Evolutionary conservation across 139 green algal species (phyloP), one percentile per base, ranked within the genome.

Genomic region (Chlorella sp.): DNA sequence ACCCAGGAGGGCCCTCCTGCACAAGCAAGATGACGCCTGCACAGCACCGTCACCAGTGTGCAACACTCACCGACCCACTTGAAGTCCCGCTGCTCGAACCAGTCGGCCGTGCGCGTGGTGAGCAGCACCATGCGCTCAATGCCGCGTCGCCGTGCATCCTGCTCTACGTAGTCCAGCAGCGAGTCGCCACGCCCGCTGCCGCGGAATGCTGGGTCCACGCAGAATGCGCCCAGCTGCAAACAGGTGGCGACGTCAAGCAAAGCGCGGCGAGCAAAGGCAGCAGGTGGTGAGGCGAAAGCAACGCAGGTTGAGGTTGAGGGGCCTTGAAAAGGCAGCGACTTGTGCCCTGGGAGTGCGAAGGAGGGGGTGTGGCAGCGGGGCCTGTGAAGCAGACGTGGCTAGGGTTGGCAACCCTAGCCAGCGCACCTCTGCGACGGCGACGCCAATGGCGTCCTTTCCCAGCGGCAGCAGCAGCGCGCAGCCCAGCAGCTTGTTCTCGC

Each of bases 171-270:
- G 26, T 91, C 91, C 35, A 93, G 83, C 81, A 99, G 71, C 31
- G 78, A 86, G 85, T 99, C 95, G 22, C 95, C 95, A 17, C 90
- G 85, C 23, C 95, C 95, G 2, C 82, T 82, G 49, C 89, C 82
- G 5, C 92, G 80, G 82, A 85, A 94, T 4, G 82, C 68, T 0
- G 85, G 31, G 24, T 67, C 51, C 24, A 74, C 33, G 26, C 69
- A 74, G 35, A 75, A 72, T 4, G 67, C 67, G 29, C 67, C 67
- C 5, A 72, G 29, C 67, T 72, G 67, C 67, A 35, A 22, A 55
- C 10, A 17, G 17, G 42, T n/a, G n/a, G n/a, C n/a, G n/a, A n/a
- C 10, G 6, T 6, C 42, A 55, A 55, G 42, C 14, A 6, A 55
- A n/a, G 42, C 10, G 42, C 6, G 42, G 42, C 10, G 6, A 55